Evolutionary conservation across 2,329 filamentous ascomycete genomes (phyloP).

Genomic region (Proliferodiscus dingleyae): DNA sequence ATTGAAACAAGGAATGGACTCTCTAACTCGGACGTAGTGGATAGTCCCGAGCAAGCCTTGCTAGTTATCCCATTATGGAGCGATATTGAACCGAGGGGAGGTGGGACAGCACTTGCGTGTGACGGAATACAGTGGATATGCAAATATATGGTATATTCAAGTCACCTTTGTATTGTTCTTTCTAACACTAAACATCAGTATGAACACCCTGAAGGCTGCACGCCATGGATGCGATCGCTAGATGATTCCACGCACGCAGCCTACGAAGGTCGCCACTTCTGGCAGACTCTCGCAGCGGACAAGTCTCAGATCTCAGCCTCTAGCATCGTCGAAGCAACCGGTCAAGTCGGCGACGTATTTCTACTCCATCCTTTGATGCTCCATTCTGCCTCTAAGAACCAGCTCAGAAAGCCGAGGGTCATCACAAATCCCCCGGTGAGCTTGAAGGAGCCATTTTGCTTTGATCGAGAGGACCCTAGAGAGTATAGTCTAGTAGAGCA

Average conservation of each 20-base stretch:
- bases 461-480: conserved; percentile 39
- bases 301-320: conserved; percentile 22
- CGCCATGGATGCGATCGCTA: conserved; percentile 58
- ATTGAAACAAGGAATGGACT: not conserved
- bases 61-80: conserved; percentile 65
- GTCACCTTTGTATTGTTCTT: not conserved
- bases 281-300: conserved; percentile 15
- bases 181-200: conserved; percentile 29
- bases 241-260: conserved; percentile 42
- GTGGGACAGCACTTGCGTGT: conserved; percentile 61
- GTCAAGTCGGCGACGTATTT: conserved; percentile 48
- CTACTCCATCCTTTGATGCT: conserved; percentile 52
- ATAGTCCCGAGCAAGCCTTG: conserved; percentile 64
- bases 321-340: conserved; percentile 47
- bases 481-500: conserved; percentile 46
- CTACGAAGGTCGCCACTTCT: conserved; percentile 40
- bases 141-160: conserved; percentile 40
- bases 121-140: conserved; percentile 54
- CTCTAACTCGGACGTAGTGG: conserved; percentile 35
- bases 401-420: conserved; percentile 41
- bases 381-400: conserved; percentile 47
- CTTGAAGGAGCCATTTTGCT: conserved; percentile 46
- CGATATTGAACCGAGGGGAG: conserved; percentile 55
- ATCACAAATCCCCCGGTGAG: conserved; percentile 52
- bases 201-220: conserved; percentile 60